Conservation (phyloP, 257 asterid genomes). For the Solanum chmielewskii region DNA sequence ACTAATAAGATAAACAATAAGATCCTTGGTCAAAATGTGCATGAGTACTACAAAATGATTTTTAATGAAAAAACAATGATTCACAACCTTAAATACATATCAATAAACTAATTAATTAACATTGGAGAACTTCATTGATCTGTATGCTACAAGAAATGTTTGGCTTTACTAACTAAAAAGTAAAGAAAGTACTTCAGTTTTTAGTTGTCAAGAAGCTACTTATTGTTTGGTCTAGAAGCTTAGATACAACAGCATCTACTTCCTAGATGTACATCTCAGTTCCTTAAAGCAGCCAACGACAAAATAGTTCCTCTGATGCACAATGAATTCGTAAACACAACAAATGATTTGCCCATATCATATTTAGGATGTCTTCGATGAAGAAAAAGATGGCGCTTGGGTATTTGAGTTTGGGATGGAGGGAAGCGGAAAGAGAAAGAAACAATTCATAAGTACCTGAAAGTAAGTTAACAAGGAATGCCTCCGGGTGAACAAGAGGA, state of each 20-base stretch:
- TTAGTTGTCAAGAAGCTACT: not conserved
- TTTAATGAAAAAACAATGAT: not conserved
- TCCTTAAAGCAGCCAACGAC: not conserved
- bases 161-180: not conserved
- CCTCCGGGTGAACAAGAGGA: slow-evolving; percentile 74
- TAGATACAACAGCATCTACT: not conserved
- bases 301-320: not conserved
- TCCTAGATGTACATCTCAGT: not conserved
- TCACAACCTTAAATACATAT: not conserved
- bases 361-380: not conserved
- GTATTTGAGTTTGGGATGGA: not conserved
- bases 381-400: not conserved
- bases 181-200: not conserved
- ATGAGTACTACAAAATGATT: not conserved
- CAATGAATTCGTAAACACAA: not conserved
- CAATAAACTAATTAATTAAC: not conserved
- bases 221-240: not conserved
- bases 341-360: not conserved
- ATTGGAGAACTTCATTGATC: not conserved
- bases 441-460: slow-evolving; percentile 49
- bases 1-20: not conserved
- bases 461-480: slow-evolving; percentile 54
- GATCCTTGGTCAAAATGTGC: not conserved
- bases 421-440: not conserved
- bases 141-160: not conserved